A percentile compares a stretch with the other conserved stretches of the same genome.
These are phyloP conservation scores for Annulohypoxylon bovei DNA, from an alignment of 495 filamentous ascomycete species.

Conservation along the genomic window DNA sequence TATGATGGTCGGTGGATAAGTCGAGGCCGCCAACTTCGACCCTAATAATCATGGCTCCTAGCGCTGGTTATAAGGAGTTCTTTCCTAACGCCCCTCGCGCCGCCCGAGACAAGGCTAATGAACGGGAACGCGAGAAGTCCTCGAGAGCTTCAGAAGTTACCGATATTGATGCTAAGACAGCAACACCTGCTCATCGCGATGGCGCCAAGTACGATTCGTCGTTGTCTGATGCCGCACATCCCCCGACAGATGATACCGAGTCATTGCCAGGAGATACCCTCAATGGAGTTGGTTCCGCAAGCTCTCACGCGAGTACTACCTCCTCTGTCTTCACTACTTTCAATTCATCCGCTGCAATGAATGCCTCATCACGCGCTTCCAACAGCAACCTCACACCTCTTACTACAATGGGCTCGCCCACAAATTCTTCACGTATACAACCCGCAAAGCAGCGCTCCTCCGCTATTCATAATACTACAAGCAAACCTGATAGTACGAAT, in stretches of 20 bases:
- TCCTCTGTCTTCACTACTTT: constrained; percentile 72
- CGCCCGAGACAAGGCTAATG: constrained; percentile 64
- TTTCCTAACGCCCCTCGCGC: constrained; percentile 83
- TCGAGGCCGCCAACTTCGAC: constrained; percentile 54
- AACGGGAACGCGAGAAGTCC: constrained; percentile 58
- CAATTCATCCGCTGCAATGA: constrained; percentile 58
- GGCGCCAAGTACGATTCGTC: constrained; percentile 50
- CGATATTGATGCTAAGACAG: constrained; percentile 57
- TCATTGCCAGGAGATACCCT: constrained; percentile 68
- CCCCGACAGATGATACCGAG: constrained; percentile 65
- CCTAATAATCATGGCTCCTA: constrained; percentile 75
- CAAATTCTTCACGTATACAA: constrained; percentile 63
- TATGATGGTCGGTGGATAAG: constrained; percentile 66
- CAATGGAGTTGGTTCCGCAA: constrained; percentile 71
- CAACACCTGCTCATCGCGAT: constrained; percentile 47
- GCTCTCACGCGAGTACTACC: constrained; percentile 70
- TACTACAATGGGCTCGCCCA: constrained; percentile 80
- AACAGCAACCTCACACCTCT: constrained; percentile 75
- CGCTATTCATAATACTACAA: constrained; percentile 43
- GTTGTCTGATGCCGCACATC: constrained; percentile 50
- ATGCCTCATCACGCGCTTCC: constrained; percentile 58
- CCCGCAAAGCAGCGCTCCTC: constrained; percentile 51
- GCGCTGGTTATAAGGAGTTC: constrained; percentile 86
- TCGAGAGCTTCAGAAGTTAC: constrained; percentile 57
- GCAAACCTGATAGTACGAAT: constrained; percentile 44